A percentile compares a stretch with the other conserved stretches of the same genome.
phyloP scores from a whole-genome alignment of 371 early-diverging fungal species.

The Aphelidium insulamus region DNA sequence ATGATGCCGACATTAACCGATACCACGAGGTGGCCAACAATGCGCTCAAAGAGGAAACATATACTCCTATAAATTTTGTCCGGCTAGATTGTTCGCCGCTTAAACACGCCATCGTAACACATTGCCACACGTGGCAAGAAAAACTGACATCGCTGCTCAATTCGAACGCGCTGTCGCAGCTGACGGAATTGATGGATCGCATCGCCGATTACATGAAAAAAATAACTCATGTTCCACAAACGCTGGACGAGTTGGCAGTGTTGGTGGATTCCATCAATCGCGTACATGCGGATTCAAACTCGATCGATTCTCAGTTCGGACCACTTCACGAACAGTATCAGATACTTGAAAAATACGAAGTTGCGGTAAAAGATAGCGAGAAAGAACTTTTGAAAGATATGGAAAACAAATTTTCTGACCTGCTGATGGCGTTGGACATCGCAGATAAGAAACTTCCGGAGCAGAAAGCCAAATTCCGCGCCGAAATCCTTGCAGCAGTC shows the following conservation, averaged over 20 bases:
- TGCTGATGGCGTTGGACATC: slow-evolving; percentile 16
- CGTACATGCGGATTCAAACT: slow-evolving; percentile 13
- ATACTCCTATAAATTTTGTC: slow-evolving; percentile 25
- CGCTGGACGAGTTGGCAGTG: slow-evolving; percentile 22
- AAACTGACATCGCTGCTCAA: slow-evolving; percentile 29
- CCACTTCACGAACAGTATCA: slow-evolving; percentile 30
- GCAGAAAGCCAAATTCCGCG: slow-evolving; percentile 21
- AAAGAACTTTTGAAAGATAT: slow-evolving; percentile 14
- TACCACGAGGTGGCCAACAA: slow-evolving; percentile 37
- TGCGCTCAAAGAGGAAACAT: slow-evolving; percentile 30
- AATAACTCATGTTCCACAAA: slow-evolving; percentile 13
- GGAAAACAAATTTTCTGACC: slow-evolving; percentile 10
- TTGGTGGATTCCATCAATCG: slow-evolving; percentile 15
- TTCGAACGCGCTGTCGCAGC: slow-evolving; percentile 20
- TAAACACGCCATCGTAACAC: slow-evolving; percentile 25
- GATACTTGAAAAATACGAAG: slow-evolving; percentile 31
- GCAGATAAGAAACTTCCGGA: slow-evolving; percentile 20
- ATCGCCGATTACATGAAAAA: slow-evolving; percentile 16
- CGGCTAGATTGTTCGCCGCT: slow-evolving; percentile 25
- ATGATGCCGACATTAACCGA: slow-evolving; percentile 31
- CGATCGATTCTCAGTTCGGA: slow-evolving; percentile 22
- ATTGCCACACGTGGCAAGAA: slow-evolving; percentile 27
- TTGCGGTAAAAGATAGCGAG: slow-evolving; percentile 22
- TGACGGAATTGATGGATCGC: slow-evolving; percentile 19
- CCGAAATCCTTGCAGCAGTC: slow-evolving; percentile 12